Base-by-base conservation (phyloP, 345 rosid species). In the Pugionium cornutum region DNA sequence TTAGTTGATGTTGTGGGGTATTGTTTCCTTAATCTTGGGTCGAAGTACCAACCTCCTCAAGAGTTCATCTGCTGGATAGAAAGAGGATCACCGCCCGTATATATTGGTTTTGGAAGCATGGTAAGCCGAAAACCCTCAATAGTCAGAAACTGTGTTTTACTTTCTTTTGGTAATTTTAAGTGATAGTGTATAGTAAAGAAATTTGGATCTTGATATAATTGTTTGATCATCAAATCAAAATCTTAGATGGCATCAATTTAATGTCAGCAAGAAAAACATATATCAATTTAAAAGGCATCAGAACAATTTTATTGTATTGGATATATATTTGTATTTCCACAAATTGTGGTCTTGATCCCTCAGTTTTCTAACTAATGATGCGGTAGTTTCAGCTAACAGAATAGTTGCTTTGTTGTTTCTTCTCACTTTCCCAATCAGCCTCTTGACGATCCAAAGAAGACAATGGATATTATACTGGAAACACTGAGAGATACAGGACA, bases 11-110 rank as follows among this genome's bases (percentile, higher is more conserved):
- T 95, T 37, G 98, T 95, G 39, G 99, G 99, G 36, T 95, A 89
- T 79, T 95, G 90, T 83, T 95, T 91, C 77, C 99, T 95, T 76
- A 96, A 95, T 84, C 98, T 95, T 44, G 95, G 96, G 53, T 83
- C 98, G 65, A 91, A 91, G 58, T 95, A 89, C 82, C 91, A 84
- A 74, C 99, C 99, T 76, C 99, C 99, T 1, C 86, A 82, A 68
- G 77, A 80, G 33, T 91, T 95, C 51, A 77, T 86, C 60, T 67
- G 82, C 78, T 91, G 98, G 99, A 91, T 95, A 74, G 79, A 82
- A 63, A 18, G 96, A 85, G 83, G 99, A 96, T 67, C 64, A 85
- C 61, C 77, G 81, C 99, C 99, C 61, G 86, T 95, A 53, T 95
- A 95, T 71, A 82, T 95, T 70, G 99, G 99, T 48, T 95, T 95